phyloP scores from a whole-genome alignment of 2,329 filamentous ascomycete species.

The Ceratocystis variospora region DNA sequence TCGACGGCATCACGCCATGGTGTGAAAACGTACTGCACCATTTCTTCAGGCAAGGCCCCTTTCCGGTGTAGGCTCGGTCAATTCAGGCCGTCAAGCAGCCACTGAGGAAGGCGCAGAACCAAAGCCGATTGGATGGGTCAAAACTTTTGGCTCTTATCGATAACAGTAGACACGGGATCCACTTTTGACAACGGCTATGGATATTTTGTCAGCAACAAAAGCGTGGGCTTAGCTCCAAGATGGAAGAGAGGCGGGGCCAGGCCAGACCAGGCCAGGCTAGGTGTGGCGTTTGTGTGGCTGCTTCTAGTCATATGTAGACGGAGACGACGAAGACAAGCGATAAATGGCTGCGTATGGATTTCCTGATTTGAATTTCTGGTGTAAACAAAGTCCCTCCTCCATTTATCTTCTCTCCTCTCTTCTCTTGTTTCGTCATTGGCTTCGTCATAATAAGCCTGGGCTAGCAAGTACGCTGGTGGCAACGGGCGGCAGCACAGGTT shows the following conservation, averaged over 20 bases:
- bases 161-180: constrained; percentile 22
- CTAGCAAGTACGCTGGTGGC: not conserved
- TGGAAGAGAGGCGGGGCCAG: no score
- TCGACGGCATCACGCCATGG: constrained; percentile 56
- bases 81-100: not conserved
- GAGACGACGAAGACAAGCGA: no score
- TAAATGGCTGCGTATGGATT: no score
- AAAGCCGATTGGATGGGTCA: constrained; percentile 1
- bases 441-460: not conserved
- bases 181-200: constrained; percentile 19
- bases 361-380: no score
- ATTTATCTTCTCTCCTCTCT: not conserved
- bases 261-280: no score
- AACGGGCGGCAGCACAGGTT: not conserved
- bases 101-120: not conserved
- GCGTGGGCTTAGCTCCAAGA: no score
- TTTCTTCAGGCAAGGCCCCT: constrained; percentile 24
- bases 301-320: no score
- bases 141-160: constrained; percentile 14
- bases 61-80: not conserved
- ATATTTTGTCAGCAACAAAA: not conserved
- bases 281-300: no score
- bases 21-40: constrained; percentile 60
- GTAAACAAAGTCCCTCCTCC: no score
- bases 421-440: not conserved